These are phyloP conservation scores for Hypomontagnella monticulosa DNA, from an alignment of 495 filamentous ascomycete species.

Conservation along the genomic window DNA sequence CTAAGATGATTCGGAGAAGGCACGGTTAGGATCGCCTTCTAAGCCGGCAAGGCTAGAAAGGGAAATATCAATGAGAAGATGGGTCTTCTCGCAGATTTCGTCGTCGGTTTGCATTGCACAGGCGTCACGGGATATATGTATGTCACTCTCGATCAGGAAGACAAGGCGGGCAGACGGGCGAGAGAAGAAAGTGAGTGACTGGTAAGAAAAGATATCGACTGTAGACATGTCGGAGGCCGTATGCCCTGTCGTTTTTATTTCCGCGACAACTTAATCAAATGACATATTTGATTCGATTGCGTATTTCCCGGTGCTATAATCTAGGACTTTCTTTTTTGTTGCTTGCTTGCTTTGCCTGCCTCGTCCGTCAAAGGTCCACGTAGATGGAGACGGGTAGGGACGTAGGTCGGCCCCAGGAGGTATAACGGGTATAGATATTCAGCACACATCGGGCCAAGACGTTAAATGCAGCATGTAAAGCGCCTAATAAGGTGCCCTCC, in stretches of 20 bases:
- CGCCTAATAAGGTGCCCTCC: background rate
- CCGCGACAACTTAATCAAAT: conserved; percentile 9
- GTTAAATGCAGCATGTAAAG: background rate
- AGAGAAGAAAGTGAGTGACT: conserved; percentile 10
- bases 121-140: conserved; percentile 43
- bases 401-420: no score
- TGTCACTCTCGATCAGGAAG: conserved; percentile 27
- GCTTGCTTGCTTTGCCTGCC: no score
- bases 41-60: background rate
- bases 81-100: conserved; percentile 6
- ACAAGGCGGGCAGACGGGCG: conserved; percentile 9
- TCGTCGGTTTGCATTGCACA: conserved; percentile 41
- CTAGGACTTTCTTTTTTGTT: no score
- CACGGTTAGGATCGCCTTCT: background rate
- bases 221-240: conserved; percentile 3
- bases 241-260: background rate
- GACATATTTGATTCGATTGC: conserved; percentile 11
- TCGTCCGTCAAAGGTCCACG: no score
- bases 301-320: background rate
- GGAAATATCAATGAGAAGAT: conserved; percentile 6
- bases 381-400: background rate
- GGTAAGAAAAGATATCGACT: conserved; percentile 15
- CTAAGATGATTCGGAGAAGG: conserved; percentile 24
- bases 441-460: conserved; percentile 6
- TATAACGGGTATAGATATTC: background rate